A percentile compares a stretch with the other conserved stretches of the same genome.
Conservation (phyloP, 2,329 filamentous ascomycete genomes). For the Scedosporium apiospermum region DNA sequence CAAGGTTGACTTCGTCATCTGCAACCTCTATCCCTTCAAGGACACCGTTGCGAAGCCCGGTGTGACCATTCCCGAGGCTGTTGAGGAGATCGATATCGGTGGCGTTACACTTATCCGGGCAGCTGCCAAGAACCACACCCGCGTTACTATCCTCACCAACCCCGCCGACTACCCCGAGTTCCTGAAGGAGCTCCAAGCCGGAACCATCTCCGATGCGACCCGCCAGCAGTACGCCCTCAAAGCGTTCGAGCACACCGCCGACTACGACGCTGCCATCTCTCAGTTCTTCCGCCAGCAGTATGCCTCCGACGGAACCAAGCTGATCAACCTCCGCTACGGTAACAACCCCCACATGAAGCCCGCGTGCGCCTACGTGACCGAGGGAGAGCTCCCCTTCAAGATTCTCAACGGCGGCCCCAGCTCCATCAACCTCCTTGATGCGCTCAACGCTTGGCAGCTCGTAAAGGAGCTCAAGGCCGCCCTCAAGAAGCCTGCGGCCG, state of each 20-base stretch:
- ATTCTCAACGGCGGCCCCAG: slow-evolving; percentile 82
- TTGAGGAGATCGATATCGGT: slow-evolving; percentile 98
- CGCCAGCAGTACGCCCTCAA: slow-evolving; percentile 89
- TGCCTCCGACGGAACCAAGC: slow-evolving; percentile 72
- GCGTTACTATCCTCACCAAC: slow-evolving; percentile 93
- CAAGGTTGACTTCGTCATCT: slow-evolving; percentile 93
- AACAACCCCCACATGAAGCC: slow-evolving; percentile 98
- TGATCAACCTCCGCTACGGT: slow-evolving; percentile 82
- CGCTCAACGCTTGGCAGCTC: slow-evolving; percentile 91
- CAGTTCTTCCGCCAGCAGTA: slow-evolving; percentile 98
- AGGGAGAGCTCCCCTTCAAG: slow-evolving; percentile 82
- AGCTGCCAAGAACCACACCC: slow-evolving; percentile 93
- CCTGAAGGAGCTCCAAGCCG: slow-evolving; percentile 78
- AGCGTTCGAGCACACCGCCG: slow-evolving; percentile 95
- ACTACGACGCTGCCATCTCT: slow-evolving; percentile 90
- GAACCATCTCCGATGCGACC: slow-evolving; percentile 76
- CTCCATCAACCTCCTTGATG: slow-evolving; percentile 95
- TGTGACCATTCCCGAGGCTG: slow-evolving; percentile 90
- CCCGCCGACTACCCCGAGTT: slow-evolving; percentile 91
- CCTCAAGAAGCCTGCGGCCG: slow-evolving; percentile 79
- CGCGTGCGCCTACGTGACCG: slow-evolving; percentile 69
- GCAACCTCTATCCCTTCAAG: slow-evolving; percentile 99
- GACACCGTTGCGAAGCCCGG: slow-evolving; percentile 96
- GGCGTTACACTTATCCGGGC: slow-evolving; percentile 94
- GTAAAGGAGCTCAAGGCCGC: slow-evolving; percentile 93